Evolutionary conservation across 345 rosid species (phyloP), one percentile per base, ranked within the genome.

Genomic region (Citrus hindsii): DNA sequence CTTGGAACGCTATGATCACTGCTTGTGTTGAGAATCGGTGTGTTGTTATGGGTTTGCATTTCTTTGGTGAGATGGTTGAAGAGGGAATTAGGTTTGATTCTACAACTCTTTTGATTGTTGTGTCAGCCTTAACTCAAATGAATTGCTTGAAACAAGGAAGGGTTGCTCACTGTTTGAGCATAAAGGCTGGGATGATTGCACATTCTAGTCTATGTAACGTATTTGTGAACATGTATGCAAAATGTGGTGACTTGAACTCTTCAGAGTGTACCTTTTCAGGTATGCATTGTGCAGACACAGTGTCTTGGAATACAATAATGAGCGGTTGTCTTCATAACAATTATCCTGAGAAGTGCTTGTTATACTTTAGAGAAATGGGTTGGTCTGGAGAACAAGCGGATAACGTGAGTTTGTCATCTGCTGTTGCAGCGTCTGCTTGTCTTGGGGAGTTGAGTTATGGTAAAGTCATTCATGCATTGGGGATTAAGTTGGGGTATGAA

Each of bases 261-360:
- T 83, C 89, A 2, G 88, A 86, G 81, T 33, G 75, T 61, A 69
- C 83, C 69, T 88, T 89, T 48, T 25, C 42, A 18, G 78, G 78
- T 75, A 84, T 87, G 88, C 84, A 69, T 30, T 58, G 25, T 30
- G 81, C 85, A 83, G 94, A 89, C 51, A 55, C 79, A 69, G 81
- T 92, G 66, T 82, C 94, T 79, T 92, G 94, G 97, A 92, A 92
- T 82, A 83, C 94, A 6, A 71, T 89, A 27, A 24, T 87, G 79
- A 87, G 85, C 22, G 89, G 88, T 56, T 88, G 84, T 85, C 87
- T 87, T 79, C 79, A 71, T 51, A 88, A 75, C 82, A 77, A 79
- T 73, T 53, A 80, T 38, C 89, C 89, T 16, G 77, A 70, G 32
- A 83, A 75, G 76, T 83, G 90, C 37, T 79, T 89, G 83, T 65